A percentile compares a stretch with the other conserved stretches of the same genome.
These are phyloP conservation scores for Platanus orientalis DNA, from an alignment of 164 flowering plant genomes.

Conservation along the genomic window DNA sequence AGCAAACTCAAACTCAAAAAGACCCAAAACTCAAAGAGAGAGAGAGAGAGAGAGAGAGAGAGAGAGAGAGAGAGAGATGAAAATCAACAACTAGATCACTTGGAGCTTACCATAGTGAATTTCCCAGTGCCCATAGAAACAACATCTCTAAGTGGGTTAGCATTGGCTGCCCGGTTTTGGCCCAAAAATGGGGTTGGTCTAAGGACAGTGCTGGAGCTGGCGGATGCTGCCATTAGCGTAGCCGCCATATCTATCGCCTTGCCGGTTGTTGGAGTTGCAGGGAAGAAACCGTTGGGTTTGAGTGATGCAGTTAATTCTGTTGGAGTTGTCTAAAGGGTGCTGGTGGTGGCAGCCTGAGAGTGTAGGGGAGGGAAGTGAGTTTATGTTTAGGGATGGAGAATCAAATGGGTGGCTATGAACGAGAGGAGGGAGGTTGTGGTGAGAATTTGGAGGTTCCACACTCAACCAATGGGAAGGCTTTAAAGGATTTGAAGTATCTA, in stretches of 20 bases:
- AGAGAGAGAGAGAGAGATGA: neutral
- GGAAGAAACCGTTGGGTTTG: neutral
- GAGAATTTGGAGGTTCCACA: constrained; percentile 13
- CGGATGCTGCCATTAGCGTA: constrained; percentile 51
- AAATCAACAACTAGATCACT: too few relatives aligned
- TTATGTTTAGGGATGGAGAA: constrained; percentile 5
- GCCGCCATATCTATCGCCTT: constrained; percentile 26
- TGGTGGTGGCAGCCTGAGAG: constrained; percentile 8
- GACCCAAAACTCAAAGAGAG: neutral
- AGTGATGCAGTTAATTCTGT: neutral
- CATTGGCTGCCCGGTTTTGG: constrained; percentile 38
- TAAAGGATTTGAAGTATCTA: constrained; percentile 48
- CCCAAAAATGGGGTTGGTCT: constrained; percentile 76
- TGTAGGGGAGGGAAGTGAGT: constrained; percentile 1
- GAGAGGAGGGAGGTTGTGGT: constrained; percentile 26
- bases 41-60: neutral
- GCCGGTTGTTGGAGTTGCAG: neutral
- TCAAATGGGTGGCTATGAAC: constrained; percentile 34
- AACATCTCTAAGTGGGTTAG: constrained; percentile 63
- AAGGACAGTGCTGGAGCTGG: constrained; percentile 53
- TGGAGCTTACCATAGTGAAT: constrained; percentile 59
- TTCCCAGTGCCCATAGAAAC: constrained; percentile 60
- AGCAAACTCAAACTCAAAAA: neutral
- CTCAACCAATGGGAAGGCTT: constrained; percentile 52
- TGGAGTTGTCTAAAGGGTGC: neutral